Conservation (phyloP, 208 protist species). For the Vickermania spadyakhi region DNA sequence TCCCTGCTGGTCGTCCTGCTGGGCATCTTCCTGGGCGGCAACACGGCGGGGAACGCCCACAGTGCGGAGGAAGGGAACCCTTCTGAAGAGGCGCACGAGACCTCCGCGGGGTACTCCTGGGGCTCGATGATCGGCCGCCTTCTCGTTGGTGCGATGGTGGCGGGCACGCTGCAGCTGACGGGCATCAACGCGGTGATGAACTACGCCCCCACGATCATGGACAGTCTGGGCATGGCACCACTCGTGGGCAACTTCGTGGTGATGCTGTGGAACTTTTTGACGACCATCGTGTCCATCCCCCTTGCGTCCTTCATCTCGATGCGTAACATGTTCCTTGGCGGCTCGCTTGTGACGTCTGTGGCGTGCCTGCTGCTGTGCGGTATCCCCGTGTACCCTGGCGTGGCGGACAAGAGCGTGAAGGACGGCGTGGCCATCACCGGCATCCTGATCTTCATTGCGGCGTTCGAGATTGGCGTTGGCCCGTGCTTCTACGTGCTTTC, state of each 20-base stretch:
- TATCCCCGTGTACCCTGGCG: slow-evolving; percentile 69
- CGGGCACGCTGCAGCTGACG: slow-evolving; percentile 49
- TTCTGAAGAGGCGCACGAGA: neutral
- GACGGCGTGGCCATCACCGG: slow-evolving; percentile 67
- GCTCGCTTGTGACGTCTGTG: slow-evolving; percentile 41
- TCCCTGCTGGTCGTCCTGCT: slow-evolving; percentile 36
- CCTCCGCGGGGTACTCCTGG: slow-evolving; percentile 11
- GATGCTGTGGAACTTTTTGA: slow-evolving; percentile 85
- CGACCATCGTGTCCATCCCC: slow-evolving; percentile 59
- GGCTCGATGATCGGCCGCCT: slow-evolving; percentile 19
- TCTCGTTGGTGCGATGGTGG: slow-evolving; percentile 22
- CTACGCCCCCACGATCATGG: slow-evolving; percentile 78
- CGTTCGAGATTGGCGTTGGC: slow-evolving; percentile 65
- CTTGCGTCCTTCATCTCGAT: slow-evolving; percentile 57
- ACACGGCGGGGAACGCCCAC: neutral
- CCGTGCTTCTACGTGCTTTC: slow-evolving; percentile 77
- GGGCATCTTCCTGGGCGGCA: slow-evolving; percentile 19
- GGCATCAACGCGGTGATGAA: slow-evolving; percentile 85
- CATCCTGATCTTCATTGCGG: slow-evolving; percentile 70
- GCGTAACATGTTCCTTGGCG: slow-evolving; percentile 59
- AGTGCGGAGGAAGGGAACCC: slow-evolving; percentile 8
- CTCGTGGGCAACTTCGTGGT: slow-evolving; percentile 75
- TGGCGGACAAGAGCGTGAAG: slow-evolving; percentile 29
- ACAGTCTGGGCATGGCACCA: slow-evolving; percentile 40
- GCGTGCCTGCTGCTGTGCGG: slow-evolving; percentile 76